Percentiles rank a stretch among this genome's conserved stretches.
These are phyloP conservation scores for Diaporthe citri DNA, from an alignment of 2,329 filamentous ascomycete genomes.

Conservation along the genomic window DNA sequence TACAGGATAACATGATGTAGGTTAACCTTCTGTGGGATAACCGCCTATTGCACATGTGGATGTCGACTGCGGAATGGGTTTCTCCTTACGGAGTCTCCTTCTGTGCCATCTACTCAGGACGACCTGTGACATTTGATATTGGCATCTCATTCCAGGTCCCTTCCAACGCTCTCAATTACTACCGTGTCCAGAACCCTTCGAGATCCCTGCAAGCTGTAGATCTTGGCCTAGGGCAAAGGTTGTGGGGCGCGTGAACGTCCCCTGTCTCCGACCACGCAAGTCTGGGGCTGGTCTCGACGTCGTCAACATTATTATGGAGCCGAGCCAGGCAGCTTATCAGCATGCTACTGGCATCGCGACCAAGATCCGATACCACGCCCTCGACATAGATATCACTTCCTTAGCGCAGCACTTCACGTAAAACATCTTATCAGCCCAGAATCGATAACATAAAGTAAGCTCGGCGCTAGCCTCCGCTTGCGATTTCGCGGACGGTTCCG, in stretches of 20 bases:
- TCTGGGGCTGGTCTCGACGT: background rate
- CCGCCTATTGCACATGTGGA: background rate
- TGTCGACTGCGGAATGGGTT: background rate
- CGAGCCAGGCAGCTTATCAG: conserved; percentile 13
- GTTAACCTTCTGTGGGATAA: too few relatives aligned
- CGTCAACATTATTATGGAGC: background rate
- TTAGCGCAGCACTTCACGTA: background rate
- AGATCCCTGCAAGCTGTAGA: background rate
- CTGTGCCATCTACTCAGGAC: too few relatives aligned
- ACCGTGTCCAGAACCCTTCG: background rate
- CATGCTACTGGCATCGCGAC: background rate
- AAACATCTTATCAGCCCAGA: background rate
- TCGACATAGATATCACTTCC: background rate
- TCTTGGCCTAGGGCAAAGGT: background rate
- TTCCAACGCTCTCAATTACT: background rate
- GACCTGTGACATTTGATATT: background rate
- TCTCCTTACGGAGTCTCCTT: background rate
- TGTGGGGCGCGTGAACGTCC: background rate
- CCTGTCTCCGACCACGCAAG: conserved; percentile 4
- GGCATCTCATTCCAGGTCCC: too few relatives aligned
- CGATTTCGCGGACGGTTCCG: background rate
- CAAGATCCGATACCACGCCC: background rate
- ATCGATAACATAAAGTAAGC: background rate
- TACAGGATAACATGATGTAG: too few relatives aligned
- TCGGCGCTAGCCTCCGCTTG: conserved; percentile 8